Evolutionary conservation across 495 filamentous ascomycete genomes (phyloP).

Genomic region (Neurospora sp.): DNA sequence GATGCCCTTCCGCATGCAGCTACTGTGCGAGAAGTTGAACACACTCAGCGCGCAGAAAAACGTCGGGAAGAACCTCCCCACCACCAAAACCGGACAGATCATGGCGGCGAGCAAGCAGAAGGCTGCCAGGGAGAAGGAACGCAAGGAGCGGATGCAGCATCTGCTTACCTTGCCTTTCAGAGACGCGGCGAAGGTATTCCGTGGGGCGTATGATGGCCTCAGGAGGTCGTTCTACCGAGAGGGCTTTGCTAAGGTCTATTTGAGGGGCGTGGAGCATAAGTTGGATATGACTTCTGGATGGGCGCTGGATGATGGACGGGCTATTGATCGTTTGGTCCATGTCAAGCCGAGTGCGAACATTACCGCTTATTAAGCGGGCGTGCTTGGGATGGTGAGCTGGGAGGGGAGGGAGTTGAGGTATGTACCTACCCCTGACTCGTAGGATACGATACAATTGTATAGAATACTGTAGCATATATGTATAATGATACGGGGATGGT

Average conservation of each 20-base stretch:
- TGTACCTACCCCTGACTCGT: not conserved
- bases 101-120: conserved; percentile 12
- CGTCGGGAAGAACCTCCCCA: conserved; percentile 12
- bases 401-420: conserved; percentile 17
- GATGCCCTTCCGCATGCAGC: conserved; percentile 27
- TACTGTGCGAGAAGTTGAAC: conserved; percentile 9
- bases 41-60: not conserved
- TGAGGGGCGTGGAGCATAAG: conserved; percentile 33
- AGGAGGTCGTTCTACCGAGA: conserved; percentile 33
- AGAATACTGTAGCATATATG: not conserved
- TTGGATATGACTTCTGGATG: conserved; percentile 40
- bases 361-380: conserved; percentile 31
- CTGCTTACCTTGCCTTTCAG: conserved; percentile 43
- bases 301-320: conserved; percentile 40
- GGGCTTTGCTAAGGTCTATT: conserved; percentile 33
- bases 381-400: conserved; percentile 49
- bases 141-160: conserved; percentile 34
- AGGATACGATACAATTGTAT: not conserved
- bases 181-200: conserved; percentile 22
- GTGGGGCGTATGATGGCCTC: conserved; percentile 20
- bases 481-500: not conserved
- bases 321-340: conserved; percentile 36
- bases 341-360: conserved; percentile 31
- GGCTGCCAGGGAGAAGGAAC: conserved; percentile 19
- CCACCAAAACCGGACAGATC: not conserved